Conservation (phyloP, 352 stramenopile genomes). For the Plasmopara viticola region DNA sequence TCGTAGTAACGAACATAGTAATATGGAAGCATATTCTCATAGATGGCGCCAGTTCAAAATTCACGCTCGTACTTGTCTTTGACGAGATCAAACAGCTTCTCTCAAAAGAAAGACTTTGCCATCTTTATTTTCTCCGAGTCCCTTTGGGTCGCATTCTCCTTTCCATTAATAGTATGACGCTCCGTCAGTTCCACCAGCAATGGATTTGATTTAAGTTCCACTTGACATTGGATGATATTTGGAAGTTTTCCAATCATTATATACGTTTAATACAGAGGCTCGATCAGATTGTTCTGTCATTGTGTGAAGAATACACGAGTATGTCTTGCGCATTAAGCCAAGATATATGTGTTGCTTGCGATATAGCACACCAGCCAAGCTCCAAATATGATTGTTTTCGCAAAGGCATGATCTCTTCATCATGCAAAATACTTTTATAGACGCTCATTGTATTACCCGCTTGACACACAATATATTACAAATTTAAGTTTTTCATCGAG, state of each 20-base stretch:
- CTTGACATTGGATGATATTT: neutral
- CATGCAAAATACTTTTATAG: neutral
- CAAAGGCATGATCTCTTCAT: neutral
- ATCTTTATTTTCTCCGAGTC: too few species aligned
- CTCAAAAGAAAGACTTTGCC: too few species aligned
- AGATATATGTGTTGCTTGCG: neutral
- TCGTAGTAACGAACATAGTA: too few species aligned
- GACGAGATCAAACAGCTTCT: too few species aligned
- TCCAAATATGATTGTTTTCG: neutral
- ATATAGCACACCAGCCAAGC: neutral
- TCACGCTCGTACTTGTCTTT: too few species aligned
- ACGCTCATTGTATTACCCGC: neutral
- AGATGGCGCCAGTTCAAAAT: too few species aligned
- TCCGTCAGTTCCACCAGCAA: too few species aligned
- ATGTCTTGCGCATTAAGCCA: neutral
- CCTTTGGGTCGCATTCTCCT: too few species aligned
- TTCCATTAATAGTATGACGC: too few species aligned
- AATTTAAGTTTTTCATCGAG: neutral
- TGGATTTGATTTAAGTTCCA: too few species aligned
- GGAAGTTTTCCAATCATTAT: neutral
- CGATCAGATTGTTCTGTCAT: neutral
- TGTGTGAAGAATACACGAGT: neutral
- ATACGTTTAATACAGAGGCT: neutral
- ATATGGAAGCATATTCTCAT: too few species aligned
- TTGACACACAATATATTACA: neutral